These are phyloP conservation scores for Irineochytrium annulatum DNA, from an alignment of 192 early-diverging fungal species.

Conservation along the genomic window DNA sequence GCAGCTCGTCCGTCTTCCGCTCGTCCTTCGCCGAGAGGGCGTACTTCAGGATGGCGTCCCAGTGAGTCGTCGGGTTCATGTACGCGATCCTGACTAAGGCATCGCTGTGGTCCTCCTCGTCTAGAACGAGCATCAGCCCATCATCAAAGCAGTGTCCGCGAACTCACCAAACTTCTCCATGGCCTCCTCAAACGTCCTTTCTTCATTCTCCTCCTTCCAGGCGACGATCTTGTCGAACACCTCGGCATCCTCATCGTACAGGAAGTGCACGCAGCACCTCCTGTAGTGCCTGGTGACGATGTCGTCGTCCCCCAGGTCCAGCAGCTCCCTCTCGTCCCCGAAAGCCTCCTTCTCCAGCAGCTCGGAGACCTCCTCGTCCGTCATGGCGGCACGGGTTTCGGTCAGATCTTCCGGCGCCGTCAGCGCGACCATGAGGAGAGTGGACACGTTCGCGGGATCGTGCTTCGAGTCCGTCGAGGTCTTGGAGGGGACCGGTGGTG, in stretches of 20 bases:
- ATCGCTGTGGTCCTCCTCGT: conserved; percentile 10
- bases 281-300: not conserved
- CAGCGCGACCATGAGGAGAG: no score
- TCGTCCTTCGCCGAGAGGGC: not conserved
- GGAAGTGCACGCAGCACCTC: conserved; percentile 9
- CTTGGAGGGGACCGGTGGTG: no score
- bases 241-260: conserved; percentile 19
- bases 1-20: not conserved
- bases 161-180: conserved; percentile 10
- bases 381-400: not conserved
- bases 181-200: not conserved
- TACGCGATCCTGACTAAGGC: conserved; percentile 34
- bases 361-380: not conserved
- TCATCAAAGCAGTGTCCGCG: not conserved
- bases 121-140: not conserved
- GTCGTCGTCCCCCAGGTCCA: not conserved
- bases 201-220: conserved; percentile 2
- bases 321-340: not conserved
- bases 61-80: conserved; percentile 18
- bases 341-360: not conserved
- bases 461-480: no score
- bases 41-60: conserved; percentile 35
- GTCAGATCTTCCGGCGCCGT: not conserved
- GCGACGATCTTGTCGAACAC: conserved; percentile 17
- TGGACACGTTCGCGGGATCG: no score